Percentiles rank a stretch among this genome's conserved stretches.
Evolutionary conservation across 805 yeast species (phyloP).

Genomic region (Hermanozyma aechmeae): DNA sequence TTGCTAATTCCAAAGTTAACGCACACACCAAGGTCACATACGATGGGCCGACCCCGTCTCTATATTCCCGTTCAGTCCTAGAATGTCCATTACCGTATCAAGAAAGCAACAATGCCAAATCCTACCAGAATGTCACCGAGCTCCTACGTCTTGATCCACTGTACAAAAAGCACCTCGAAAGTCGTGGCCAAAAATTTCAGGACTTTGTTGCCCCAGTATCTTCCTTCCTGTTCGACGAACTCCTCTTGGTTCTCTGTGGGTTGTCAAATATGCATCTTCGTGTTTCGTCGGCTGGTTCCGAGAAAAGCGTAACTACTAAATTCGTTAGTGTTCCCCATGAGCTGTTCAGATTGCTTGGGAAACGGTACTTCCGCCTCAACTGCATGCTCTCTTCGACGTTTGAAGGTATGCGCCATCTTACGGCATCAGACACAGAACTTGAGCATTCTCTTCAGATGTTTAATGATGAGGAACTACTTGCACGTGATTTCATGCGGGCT

Average conservation of each 20-base stretch:
- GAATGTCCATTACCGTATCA: no score
- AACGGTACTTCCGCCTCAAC: constrained; percentile 13
- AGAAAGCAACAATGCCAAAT: no score
- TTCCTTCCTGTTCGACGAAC: constrained; percentile 17
- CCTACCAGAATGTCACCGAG: no score
- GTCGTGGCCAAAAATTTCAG: constrained; percentile 6
- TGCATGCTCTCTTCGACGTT: constrained; percentile 19
- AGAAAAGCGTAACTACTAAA: not conserved
- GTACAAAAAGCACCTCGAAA: not conserved
- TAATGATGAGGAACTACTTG: constrained; percentile 7
- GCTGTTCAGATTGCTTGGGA: constrained; percentile 19
- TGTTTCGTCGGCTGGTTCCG: not conserved
- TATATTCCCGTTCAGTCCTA: constrained; percentile 8
- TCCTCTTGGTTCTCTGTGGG: constrained; percentile 20
- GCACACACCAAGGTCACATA: constrained; percentile 6
- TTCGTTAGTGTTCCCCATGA: constrained; percentile 3
- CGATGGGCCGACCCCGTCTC: constrained; percentile 7
- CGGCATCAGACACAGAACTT: constrained; percentile 20
- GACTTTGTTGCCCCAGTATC: constrained; percentile 17
- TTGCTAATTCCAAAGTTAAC: constrained; percentile 4
- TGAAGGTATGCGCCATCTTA: constrained; percentile 17
- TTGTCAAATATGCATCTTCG: constrained; percentile 11
- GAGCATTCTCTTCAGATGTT: constrained; percentile 14
- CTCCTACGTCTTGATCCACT: no score
- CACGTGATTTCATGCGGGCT: constrained; percentile 23